Evolutionary conservation across 106 monocot species (phyloP).

Genomic region (Narthecium ossifragum): DNA sequence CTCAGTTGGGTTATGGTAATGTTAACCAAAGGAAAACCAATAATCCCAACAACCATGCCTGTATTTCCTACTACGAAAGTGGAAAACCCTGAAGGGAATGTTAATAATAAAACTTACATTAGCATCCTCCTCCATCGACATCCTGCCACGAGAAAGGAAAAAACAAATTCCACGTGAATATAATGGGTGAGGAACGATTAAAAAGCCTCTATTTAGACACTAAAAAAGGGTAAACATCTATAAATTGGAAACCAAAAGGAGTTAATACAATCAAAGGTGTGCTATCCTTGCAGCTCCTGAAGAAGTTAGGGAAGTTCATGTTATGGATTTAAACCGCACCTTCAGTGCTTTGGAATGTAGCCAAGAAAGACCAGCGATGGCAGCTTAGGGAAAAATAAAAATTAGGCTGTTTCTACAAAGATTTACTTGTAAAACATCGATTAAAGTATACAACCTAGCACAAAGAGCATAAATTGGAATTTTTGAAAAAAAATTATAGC

Average conservation of each 20-base stretch:
- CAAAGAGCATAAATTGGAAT: no score
- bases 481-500: no score
- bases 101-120: background rate
- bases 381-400: no score
- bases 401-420: no score
- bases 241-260: background rate
- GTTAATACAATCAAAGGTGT: no score
- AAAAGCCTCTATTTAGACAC: background rate
- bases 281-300: no score
- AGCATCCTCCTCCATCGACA: constrained; percentile 1
- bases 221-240: background rate
- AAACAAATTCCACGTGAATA: background rate
- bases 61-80: background rate
- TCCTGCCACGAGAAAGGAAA: background rate
- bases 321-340: no score
- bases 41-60: background rate
- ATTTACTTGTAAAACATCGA: no score
- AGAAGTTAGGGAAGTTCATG: no score
- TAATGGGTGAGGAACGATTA: background rate
- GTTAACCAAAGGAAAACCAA: background rate
- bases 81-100: background rate
- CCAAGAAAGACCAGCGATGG: no score
- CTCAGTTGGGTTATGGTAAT: background rate
- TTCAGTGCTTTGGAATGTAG: no score
- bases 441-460: no score